Base-by-base conservation (phyloP, 345 rosid species). In the Firmiana major region DNA sequence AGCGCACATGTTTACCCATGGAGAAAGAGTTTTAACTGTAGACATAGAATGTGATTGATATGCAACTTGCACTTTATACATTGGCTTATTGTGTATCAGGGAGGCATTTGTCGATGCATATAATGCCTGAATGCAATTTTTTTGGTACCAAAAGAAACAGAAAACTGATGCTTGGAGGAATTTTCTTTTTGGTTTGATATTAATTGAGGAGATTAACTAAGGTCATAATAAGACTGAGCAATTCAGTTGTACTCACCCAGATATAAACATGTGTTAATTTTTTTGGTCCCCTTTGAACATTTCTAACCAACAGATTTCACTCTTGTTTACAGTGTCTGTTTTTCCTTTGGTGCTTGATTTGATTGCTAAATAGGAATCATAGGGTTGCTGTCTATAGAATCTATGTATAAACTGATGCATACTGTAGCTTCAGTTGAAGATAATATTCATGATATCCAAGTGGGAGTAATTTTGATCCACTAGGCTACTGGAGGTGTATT, bases 81-180 rank as follows among this genome's bases (percentile, higher is more conserved):
- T 19, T n/a, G 4, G 22, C 6, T 17, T 53, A 17, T 55, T 9
- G 26, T 55, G 40, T 31, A 28, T 62, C 40, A 0, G 38, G 19
- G 1, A 28, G 66, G 66, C 11, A 62, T 24, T 21, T 59, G 55
- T 16, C 17, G 5, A 63, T 42, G 1, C 15, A 65, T 71, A 46
- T 71, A 22, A 51, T 53, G 42, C 72, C 13, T 63, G 60, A 71
- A 49, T 63, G 17, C 54, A 21, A 22, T 3, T 36, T 8, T 36
- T 63, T 26, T 63, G 68, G 46, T 34, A 19, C 68, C 26, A 4
- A 17, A 36, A 36, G 98, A 93, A 93, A 84, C 91, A 95, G 75
- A 42, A 66, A 64, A 42, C 21, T 16, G 34, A 67, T 43, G 71
- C 19, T 15, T 0, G 7, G 26, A 42, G 7, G 17, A 42, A 11